These are phyloP conservation scores for Myxozyma neotropica DNA, from an alignment of 805 yeast species.

Conservation along the genomic window DNA sequence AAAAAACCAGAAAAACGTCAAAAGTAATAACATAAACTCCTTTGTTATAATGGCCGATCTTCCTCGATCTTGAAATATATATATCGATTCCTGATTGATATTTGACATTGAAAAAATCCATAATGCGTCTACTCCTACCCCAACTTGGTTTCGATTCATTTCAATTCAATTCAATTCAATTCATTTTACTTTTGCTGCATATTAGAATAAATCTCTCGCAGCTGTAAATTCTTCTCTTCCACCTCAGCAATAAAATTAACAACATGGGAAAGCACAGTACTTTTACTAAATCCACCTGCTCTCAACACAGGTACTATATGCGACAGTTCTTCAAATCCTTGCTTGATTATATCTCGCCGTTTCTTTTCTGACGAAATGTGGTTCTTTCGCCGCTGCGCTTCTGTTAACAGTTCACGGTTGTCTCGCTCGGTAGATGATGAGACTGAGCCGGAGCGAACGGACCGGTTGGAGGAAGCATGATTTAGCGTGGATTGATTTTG, in stretches of 20 bases:
- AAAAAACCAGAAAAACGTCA: too few relatives aligned
- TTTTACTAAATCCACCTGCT: constrained; percentile 33
- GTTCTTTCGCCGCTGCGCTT: constrained; percentile 45
- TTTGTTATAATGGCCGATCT: too few relatives aligned
- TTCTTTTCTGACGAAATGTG: constrained; percentile 47
- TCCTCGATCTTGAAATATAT: too few relatives aligned
- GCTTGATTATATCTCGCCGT: constrained; percentile 46
- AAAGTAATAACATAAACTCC: too few relatives aligned
- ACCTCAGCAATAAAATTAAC: constrained; percentile 21
- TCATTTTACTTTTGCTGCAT: background rate
- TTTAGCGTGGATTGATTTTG: background rate
- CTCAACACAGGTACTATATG: constrained; percentile 42
- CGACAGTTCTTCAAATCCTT: constrained; percentile 44
- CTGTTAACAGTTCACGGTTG: constrained; percentile 39
- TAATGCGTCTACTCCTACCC: too few relatives aligned
- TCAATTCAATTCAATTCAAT: background rate
- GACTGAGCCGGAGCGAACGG: background rate
- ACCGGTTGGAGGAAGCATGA: background rate
- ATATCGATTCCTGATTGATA: too few relatives aligned
- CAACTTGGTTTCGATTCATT: too few relatives aligned
- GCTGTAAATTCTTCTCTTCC: constrained; percentile 23
- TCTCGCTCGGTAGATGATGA: constrained; percentile 3
- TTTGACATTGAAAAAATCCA: background rate
- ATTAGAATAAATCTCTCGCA: constrained; percentile 6
- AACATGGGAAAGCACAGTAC: constrained; percentile 29